Evolutionary conservation across 164 flowering plant genomes (phyloP), one percentile per base, ranked within the genome.

Genomic region (Stephania yunnanensis): DNA sequence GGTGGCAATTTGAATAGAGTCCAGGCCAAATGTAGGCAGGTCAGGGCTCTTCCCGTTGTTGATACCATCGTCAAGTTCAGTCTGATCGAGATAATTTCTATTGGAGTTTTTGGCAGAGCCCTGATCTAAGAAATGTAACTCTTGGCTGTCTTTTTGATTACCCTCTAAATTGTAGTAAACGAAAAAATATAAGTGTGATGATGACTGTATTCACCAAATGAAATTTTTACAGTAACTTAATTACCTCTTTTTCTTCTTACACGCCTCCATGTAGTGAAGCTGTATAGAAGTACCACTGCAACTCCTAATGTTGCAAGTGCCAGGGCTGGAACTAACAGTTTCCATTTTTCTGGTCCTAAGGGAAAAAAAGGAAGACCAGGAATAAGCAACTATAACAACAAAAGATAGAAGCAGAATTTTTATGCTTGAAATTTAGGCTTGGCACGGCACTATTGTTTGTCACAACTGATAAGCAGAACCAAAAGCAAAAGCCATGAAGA

Each of bases 21-120:
- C 74, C 72, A 83, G 74, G 19, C 70, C 72, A 66, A 76, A 77
- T 19, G 78, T 69, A 8, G 84, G 85, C 19, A 83, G 48, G 8
- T 80, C 81, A 46, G 30, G 15, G 5, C 70, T 72, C 65, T 72
- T 63, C 12, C 29, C 73, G 19, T 46, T 42, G 13, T 48, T 31
- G 10, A 65, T 70, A 36, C 71, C 71, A 44, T 74, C 25, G 25
- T 61, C 72, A 29, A 72, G 15, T 31, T 52, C 36, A 44, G 55
- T 67, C 12, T 19, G 30, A 67, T 67, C 73, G 4, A 50, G 61
- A 71, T 48, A 71, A 71, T 72, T 30, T 67, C 75, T 77, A n/a
- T 71, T 50, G 31, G 66, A 52, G 53, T n/a, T 46, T 67, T 20
- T 9, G 19, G 13, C 13, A 0, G 46, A 31, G 2, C 45, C 22